Evolutionary conservation across 2,329 filamentous ascomycete species (phyloP), one percentile per base, ranked within the genome.

Genomic region (Didymella glomerata): DNA sequence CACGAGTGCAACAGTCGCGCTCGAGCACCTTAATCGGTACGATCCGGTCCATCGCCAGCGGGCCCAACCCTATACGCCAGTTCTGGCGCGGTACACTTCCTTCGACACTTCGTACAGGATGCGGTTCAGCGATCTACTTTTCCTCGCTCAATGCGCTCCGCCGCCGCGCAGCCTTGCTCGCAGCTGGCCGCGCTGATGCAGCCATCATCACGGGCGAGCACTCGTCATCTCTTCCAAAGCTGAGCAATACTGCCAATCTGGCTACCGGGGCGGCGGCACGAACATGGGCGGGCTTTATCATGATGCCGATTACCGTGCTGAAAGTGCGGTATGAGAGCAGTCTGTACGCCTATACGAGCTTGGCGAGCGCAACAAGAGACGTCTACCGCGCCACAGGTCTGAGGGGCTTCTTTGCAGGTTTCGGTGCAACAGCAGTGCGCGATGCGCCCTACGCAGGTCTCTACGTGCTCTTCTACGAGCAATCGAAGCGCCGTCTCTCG

Each of bases 391-490:
- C 82, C 0, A 89, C 94, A 67, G 93, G 95, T 0, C 55, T 91
- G 3, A 86, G 89, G 28, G 95, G 94, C 0, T 96, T 99, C 78
- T 98, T 98, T 71, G 87, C 91, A 0, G 95, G 95, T 1, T 97
- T 96, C 72, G 95, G 95, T 41, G 95, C 94, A 1, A 99, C 95
- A 0, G 92, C 95, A 0, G 86, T 96, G 27, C 86, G 95, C 45
- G 95, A 99, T 77, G 95, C 93, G n/a, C 95, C 95, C 0, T 98
- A 98, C 75, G 95, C 95, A 0, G 95, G 95, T 0, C 83, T 97
- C 16, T 99, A 99, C 73, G 92, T 99, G 0, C 81, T 97, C 8
- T 91, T 97, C 68, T 99, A 99, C 78, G 95, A 99, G 79, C 86
- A 91, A 72, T 84, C 88, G 57, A 96, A 96, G 78, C 85, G 83